Base-by-base conservation (phyloP, 148 eudicot genomes). In the Amaranthus palmeri region DNA sequence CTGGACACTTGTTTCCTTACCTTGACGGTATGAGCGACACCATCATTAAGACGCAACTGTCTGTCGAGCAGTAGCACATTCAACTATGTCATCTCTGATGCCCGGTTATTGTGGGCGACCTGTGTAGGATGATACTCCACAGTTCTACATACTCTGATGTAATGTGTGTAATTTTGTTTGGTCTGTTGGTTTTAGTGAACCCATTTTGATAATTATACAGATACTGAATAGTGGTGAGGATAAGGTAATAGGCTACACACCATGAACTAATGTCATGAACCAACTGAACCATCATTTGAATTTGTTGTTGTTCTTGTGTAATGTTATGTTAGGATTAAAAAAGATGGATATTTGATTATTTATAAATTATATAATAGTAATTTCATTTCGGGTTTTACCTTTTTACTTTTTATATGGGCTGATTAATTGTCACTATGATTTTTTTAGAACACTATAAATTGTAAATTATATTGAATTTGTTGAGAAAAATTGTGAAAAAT, bases 1-100 rank as follows among this genome's bases (percentile, higher is more conserved):
- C 84, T 7, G 96, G 96, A 5, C 96, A 90, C 73, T 25, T 86
- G 87, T 88, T 88, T 58, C 84, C 88, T 8, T 81, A 57, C 47
- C 84, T 79, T 3, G 76, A 77, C 59, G 97, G 95, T 74, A 84
- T 83, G 89, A 73, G 68, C 14, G 92, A 92, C 13, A 51, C 82
- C 12, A 80, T 91, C n/a, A 44, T 91, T 42, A 86, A 83, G 75
- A 76, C 87, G 50, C 96, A 81, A 68, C 59, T 51, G 7, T 74
- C 82, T 15, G 65, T 79, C 7, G 77, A 74, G 14, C 53, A 65
- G 3, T 67, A 65, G 68, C 55, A 12, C 8, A 5, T 5, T 17
- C 17, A 48, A 40, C 51, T 2, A 7, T 1, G 9, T 8, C 47
- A 57, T n/a, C 40, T 7, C 44, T 41, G 53, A 56, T 50, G 42